phyloP scores from a whole-genome alignment of 176 grass and related monocot species.

The Avena sativa region DNA sequence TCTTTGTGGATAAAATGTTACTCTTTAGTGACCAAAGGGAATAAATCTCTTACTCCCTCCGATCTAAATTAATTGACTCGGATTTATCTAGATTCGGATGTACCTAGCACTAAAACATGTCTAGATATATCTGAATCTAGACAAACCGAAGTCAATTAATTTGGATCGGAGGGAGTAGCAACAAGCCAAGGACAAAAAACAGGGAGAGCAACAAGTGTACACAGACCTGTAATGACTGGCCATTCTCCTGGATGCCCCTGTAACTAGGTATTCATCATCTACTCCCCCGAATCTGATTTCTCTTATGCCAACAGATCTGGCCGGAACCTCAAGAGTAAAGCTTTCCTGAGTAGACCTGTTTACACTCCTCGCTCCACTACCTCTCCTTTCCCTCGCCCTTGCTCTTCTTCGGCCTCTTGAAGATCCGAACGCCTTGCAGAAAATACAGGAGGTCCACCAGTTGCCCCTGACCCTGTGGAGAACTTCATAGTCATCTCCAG shows the following conservation, averaged over 20 bases:
- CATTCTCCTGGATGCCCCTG: constrained; percentile 62
- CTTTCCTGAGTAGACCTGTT: constrained; percentile 60
- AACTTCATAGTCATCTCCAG: constrained; percentile 83
- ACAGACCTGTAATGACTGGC: constrained; percentile 67
- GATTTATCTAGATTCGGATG: too few species aligned
- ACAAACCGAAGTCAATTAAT: too few species aligned
- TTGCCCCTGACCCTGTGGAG: constrained; percentile 68
- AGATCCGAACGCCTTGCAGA: constrained; percentile 74
- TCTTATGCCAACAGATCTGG: constrained; percentile 69
- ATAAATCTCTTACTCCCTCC: not conserved
- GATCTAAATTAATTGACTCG: too few species aligned
- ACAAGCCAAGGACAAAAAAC: not conserved
- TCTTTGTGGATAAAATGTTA: not conserved
- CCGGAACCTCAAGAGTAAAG: constrained; percentile 56
- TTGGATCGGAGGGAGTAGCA: too few species aligned
- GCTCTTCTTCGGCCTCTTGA: constrained; percentile 60
- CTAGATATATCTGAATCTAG: too few species aligned
- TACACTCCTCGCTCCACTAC: constrained; percentile 56
- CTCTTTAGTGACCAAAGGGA: not conserved
- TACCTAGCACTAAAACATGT: too few species aligned
- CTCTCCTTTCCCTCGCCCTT: constrained; percentile 51
- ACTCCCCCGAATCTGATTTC: constrained; percentile 81
- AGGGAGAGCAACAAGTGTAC: not conserved
- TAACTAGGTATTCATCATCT: constrained; percentile 74
- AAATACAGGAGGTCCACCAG: constrained; percentile 88